Base-by-base conservation (phyloP, 257 asterid genomes). In the Gentiana macrophylla region DNA sequence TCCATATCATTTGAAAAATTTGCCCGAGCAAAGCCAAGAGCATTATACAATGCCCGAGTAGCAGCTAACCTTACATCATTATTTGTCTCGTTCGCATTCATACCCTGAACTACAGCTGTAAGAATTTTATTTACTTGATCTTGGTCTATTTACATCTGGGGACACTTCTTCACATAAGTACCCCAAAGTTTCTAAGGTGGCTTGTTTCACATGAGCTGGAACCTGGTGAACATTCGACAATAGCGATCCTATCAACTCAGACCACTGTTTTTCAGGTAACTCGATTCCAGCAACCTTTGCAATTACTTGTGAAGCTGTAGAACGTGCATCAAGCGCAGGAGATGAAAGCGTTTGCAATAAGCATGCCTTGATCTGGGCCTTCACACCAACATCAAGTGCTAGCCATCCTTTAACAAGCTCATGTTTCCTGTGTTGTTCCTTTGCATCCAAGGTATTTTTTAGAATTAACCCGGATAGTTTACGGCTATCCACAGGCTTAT, bases 241-340 rank as follows among this genome's bases (percentile, higher is more conserved):
- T 36, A 80, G 86, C 12, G 79, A 71, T 44, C 70, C 74, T 48
- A 80, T 59, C 65, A 80, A 73, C 59, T 77, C 83, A 35, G 86
- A 83, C 86, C 86, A 80, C 62, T 74, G 83, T 56, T 67, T 77
- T 45, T 74, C 81, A 1, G 83, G 83, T 62, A 80, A 59, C 57
- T 80, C 86, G 67, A 80, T 80, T 62, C 83, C 83, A 12, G 86
- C 83, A 56, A 80, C 74, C 69, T 80, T 80, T 8, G 86, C 83
- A 67, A 70, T 61, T 52, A 80, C 86, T 67, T 80, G 83, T 53
- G 83, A 80, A 24, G 81, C 79, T 24, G 86, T 80, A 45, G 86
- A 77, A 56, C 86, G 64, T 8, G 83, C 86, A 69, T 77, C 83
- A 59, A 75, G 44, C 2, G 64, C 59, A 8, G 68, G 67, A 47